A percentile compares a stretch with the other conserved stretches of the same genome.
Conservation (phyloP, 352 stramenopile species). For the Globisporangium paroecandrum region DNA sequence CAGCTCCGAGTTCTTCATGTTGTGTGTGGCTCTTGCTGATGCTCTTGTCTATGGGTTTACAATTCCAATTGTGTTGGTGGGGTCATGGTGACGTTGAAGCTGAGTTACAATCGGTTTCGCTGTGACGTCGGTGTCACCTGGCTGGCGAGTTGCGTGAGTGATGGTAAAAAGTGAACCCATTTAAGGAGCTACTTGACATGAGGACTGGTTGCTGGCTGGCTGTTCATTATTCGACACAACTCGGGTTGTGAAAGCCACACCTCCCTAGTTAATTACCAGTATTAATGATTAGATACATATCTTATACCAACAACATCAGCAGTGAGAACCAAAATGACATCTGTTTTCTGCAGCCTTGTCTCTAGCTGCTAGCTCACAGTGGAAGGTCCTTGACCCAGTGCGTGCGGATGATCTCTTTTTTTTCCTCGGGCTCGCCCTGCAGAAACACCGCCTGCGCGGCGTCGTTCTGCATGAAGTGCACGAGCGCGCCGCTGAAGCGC, state of each 20-base stretch:
- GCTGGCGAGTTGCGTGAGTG: neutral
- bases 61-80: neutral
- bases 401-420: constrained; percentile 71
- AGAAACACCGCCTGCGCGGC: constrained; percentile 50
- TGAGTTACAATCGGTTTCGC: constrained; percentile 4
- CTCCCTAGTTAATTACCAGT: neutral
- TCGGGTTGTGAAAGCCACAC: neutral
- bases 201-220: neutral
- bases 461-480: constrained; percentile 70
- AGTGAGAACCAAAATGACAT: neutral
- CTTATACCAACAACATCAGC: neutral
- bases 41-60: neutral
- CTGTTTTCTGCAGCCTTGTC: neutral
- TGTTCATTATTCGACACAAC: neutral
- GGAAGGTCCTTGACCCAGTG: constrained; percentile 47
- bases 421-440: constrained; percentile 33
- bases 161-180: constrained; percentile 1
- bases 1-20: constrained; percentile 30
- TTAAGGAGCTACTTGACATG: neutral
- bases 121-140: neutral
- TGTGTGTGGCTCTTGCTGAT: no score
- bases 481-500: constrained; percentile 65
- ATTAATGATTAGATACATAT: neutral
- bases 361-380: neutral
- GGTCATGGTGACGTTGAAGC: neutral